Conservation (phyloP, 2,329 filamentous ascomycete genomes). For the Sarocladium brachiariae region DNA sequence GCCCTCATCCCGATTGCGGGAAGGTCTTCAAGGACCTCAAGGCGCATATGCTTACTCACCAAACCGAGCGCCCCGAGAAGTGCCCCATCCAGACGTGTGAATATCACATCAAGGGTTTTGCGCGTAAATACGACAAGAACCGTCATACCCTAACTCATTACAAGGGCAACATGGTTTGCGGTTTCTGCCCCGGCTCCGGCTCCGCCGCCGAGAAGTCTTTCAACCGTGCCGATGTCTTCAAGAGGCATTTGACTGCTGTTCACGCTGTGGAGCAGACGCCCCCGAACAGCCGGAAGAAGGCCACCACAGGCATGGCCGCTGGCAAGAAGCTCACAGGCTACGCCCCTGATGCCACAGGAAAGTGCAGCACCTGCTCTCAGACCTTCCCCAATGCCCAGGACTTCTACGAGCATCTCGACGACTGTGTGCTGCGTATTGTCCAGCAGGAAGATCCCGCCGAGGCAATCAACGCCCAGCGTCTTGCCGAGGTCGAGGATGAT, state of each 20-base stretch:
- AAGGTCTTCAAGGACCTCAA: conserved; percentile 85
- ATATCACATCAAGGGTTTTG: conserved; percentile 88
- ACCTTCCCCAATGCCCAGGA: conserved; percentile 93
- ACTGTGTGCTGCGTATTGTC: conserved; percentile 65
- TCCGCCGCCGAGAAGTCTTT: conserved; percentile 91
- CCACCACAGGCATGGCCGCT: conserved; percentile 27
- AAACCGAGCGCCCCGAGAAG: conserved; percentile 85
- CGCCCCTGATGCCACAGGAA: conserved; percentile 75
- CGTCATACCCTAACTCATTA: conserved; percentile 90
- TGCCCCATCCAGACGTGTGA: conserved; percentile 89
- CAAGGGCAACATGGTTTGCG: conserved; percentile 95
- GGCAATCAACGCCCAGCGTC: conserved; percentile 59
- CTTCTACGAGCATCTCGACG: conserved; percentile 94
- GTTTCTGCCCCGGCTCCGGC: conserved; percentile 85
- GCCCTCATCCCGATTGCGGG: conserved; percentile 78
- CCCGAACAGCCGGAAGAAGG: conserved; percentile 81
- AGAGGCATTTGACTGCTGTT: conserved; percentile 83
- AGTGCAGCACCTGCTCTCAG: conserved; percentile 88
- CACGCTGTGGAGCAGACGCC: conserved; percentile 91
- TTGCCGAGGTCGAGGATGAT: conserved; percentile 61
- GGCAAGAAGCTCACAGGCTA: conserved; percentile 64
- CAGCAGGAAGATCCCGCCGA: conserved; percentile 65
- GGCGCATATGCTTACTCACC: conserved; percentile 91
- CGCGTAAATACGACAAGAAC: conserved; percentile 95
- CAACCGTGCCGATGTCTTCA: conserved; percentile 93